These are phyloP conservation scores for Aspergillus proliferans DNA, from an alignment of 2,329 filamentous ascomycete species.

Conservation along the genomic window DNA sequence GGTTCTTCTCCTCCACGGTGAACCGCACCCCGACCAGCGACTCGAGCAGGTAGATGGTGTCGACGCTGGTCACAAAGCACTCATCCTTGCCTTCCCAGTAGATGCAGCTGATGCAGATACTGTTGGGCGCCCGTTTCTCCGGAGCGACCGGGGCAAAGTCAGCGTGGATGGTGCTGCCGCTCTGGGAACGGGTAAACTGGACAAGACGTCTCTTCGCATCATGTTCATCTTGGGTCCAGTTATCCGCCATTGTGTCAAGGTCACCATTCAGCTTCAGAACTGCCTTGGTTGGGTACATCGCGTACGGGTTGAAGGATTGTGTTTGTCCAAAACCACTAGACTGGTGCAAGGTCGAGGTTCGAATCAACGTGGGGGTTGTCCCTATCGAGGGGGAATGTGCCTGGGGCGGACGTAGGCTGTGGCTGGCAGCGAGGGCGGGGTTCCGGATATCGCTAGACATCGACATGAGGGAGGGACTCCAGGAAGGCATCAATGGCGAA, in stretches of 20 bases:
- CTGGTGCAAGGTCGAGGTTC: conserved; percentile 61
- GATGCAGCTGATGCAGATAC: conserved; percentile 95
- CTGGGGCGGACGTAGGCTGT: conserved; percentile 31
- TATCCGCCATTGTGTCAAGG: conserved; percentile 72
- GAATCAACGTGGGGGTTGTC: conserved; percentile 56
- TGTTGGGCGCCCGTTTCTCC: conserved; percentile 73
- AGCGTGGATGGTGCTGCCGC: conserved; percentile 72
- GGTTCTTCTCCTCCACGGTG: conserved; percentile 96
- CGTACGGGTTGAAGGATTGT: conserved; percentile 67
- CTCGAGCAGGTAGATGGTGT: conserved; percentile 92
- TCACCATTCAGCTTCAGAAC: conserved; percentile 79
- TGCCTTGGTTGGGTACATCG: conserved; percentile 77
- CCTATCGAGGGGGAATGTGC: conserved; percentile 41
- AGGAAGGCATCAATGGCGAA: conserved; percentile 43
- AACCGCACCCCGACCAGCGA: conserved; percentile 81
- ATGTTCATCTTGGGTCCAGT: conserved; percentile 79
- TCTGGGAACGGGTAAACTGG: conserved; percentile 76
- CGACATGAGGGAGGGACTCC: conserved; percentile 44
- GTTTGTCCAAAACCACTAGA: conserved; percentile 43
- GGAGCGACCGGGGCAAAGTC: conserved; percentile 72
- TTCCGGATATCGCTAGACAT: conserved; percentile 40
- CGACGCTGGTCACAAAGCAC: conserved; percentile 91
- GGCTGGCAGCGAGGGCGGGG: conserved; percentile 36
- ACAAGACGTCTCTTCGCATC: conserved; percentile 76
- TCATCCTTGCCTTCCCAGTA: conserved; percentile 89